These are phyloP conservation scores for Pyrus pyrifolia DNA, from an alignment of 306 rosid genomes.

Conservation along the genomic window DNA sequence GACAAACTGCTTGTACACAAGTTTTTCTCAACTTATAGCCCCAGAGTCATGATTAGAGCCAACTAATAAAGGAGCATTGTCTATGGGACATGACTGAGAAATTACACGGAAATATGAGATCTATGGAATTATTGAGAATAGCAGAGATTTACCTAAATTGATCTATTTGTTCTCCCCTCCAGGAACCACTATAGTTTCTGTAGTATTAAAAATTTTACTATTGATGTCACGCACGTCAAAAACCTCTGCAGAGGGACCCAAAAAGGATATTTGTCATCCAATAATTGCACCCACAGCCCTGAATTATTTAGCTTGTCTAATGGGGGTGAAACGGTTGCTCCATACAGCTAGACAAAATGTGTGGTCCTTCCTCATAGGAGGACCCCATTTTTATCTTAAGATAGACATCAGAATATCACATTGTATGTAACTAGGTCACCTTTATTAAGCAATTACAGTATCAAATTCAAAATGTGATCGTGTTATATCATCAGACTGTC, in stretches of 20 bases:
- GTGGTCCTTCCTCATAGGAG: slow-evolving; percentile 1
- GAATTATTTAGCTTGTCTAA: neutral
- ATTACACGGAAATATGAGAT: neutral
- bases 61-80: neutral
- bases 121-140: neutral
- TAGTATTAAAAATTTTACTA: neutral
- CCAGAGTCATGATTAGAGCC: neutral
- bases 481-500: neutral
- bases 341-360: neutral
- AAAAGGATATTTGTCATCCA: neutral
- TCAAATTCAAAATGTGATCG: neutral
- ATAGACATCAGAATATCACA: neutral
- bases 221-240: neutral
- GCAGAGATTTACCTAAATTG: neutral
- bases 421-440: neutral
- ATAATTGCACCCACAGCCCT: neutral
- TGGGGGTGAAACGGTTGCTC: neutral
- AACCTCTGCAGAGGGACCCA: neutral
- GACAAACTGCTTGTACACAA: too few species aligned
- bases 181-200: neutral
- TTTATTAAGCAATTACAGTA: neutral
- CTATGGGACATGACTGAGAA: neutral
- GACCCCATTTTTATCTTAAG: neutral
- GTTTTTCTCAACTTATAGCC: neutral
- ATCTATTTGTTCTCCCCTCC: neutral